Evolutionary conservation across 441 rosid genomes (phyloP).

Genomic region (Aleurites moluccanus): DNA sequence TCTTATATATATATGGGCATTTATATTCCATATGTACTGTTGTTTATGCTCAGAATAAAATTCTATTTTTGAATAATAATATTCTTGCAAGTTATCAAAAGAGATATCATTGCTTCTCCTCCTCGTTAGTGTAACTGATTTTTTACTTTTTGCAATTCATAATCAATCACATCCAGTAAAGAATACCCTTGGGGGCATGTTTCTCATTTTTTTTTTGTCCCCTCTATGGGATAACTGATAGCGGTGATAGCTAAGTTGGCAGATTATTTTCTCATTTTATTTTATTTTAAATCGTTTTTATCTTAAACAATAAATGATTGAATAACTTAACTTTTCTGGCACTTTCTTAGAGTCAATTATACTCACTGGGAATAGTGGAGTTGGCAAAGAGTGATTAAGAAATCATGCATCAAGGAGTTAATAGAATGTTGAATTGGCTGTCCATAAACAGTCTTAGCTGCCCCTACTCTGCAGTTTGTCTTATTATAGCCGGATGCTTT

Average conservation of each 20-base stretch:
- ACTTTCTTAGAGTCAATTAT: constrained; percentile 1
- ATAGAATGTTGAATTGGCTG: neutral
- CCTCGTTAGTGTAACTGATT: neutral
- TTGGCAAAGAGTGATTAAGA: neutral
- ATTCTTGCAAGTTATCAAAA: neutral
- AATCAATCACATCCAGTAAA: neutral
- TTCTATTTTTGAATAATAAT: neutral
- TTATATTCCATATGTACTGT: neutral
- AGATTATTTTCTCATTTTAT: neutral
- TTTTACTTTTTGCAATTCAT: neutral
- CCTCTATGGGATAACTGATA: neutral
- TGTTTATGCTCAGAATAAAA: constrained; percentile 2
- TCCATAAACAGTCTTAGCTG: constrained; percentile 2
- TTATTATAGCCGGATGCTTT: neutral
- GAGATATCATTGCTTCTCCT: constrained; percentile 11
- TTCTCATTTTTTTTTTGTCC: neutral
- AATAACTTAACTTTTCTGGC: neutral
- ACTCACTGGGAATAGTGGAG: neutral
- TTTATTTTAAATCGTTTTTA: neutral
- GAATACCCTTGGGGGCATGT: neutral
- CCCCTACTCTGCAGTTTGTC: constrained; percentile 7
- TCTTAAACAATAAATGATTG: neutral
- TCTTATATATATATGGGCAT: neutral
- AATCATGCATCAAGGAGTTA: neutral
- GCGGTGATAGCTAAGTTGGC: neutral